A percentile compares a stretch with the other conserved stretches of the same genome.
Conservation (phyloP, 805 yeast genomes). For the Teunomyces lycoperdinae region DNA sequence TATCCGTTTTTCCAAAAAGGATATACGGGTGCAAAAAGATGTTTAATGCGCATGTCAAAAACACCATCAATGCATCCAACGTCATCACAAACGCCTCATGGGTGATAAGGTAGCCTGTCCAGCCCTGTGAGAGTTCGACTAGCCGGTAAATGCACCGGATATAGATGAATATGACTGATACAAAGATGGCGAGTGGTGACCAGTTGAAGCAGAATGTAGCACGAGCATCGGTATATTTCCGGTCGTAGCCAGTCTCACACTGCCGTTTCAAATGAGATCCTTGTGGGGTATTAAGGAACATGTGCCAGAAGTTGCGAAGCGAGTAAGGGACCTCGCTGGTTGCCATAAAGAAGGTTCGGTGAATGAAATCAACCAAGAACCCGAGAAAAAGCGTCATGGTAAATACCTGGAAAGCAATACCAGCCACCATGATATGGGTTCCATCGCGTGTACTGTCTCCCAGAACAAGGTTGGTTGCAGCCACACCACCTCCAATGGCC, state of each 20-base stretch:
- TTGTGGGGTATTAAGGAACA: conserved; percentile 20
- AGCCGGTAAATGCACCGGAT: conserved; percentile 72
- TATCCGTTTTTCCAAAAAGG: conserved; percentile 42
- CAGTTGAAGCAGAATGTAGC: conserved; percentile 31
- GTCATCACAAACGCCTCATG: conserved; percentile 41
- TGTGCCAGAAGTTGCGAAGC: conserved; percentile 13
- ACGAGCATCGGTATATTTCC: conserved; percentile 35
- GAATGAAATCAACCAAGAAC: conserved; percentile 48
- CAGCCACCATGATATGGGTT: conserved; percentile 72
- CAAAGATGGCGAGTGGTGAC: conserved; percentile 45
- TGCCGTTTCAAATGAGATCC: conserved; percentile 17
- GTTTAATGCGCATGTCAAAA: conserved; percentile 18
- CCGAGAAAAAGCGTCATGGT: conserved; percentile 61
- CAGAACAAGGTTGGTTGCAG: conserved; percentile 34
- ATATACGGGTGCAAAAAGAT: conserved; percentile 60
- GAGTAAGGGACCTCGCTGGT: conserved; percentile 24
- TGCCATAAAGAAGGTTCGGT: conserved; percentile 33
- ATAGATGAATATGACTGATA: conserved; percentile 53
- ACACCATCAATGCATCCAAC: conserved; percentile 30
- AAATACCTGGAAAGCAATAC: conserved; percentile 72
- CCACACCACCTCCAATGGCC: conserved; percentile 75
- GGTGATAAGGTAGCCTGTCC: conserved; percentile 62
- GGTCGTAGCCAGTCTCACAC: conserved; percentile 30
- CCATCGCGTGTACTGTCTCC: conserved; percentile 41
- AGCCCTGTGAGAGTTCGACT: conserved; percentile 69